Evolutionary conservation across 495 filamentous ascomycete species (phyloP), one percentile per base, ranked within the genome.

Genomic region (Penicillium coffeae): DNA sequence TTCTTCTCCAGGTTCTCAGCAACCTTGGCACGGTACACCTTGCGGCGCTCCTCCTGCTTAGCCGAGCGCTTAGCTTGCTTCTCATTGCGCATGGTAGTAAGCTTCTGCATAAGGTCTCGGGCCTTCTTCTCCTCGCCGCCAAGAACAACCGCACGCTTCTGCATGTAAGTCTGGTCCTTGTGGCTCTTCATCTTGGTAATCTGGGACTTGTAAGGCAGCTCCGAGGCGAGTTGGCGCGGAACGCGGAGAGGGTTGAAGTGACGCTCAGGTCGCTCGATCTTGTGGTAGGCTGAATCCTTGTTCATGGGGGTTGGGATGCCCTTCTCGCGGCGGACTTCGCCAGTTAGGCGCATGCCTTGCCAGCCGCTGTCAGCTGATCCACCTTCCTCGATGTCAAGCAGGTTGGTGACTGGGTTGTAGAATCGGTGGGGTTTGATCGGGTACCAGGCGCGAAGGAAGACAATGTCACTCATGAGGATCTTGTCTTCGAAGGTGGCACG

Each of bases 401-500:
- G 78, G 65, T 98, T 96, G 27, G 90, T 93, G 27, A 93, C 91
- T 4, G 90, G 89, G 65, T 96, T 97, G 71, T 98, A 96, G 81
- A 94, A 97, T 19, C 89, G 83, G 57, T 90, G 88, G 7, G 92
- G 93, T 56, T 88, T 89, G 65, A 97, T 83, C 6, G 93, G 89
- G 68, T 94, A 96, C 93, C 93, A 98, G 2, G 94, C 92, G 9
- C 91, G 78, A 27, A 98, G 68, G 74, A 98, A 97, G 37, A 96
- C 87, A 54, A 98, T 92, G 58, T 98, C 93, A 64, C 83, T 87
- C 82, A 96, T 93, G 12, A 98, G 75, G 38, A 97, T 86, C 73
- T 97, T 98, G 72, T 98, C 93, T 66, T 98, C 93, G 54, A 98
- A 98, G 0, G 92, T 96, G 12, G 93, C 93, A 59, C 93, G 82